Base-by-base conservation (phyloP, 176 grass and related monocot genomes). In the Carex pumila region DNA sequence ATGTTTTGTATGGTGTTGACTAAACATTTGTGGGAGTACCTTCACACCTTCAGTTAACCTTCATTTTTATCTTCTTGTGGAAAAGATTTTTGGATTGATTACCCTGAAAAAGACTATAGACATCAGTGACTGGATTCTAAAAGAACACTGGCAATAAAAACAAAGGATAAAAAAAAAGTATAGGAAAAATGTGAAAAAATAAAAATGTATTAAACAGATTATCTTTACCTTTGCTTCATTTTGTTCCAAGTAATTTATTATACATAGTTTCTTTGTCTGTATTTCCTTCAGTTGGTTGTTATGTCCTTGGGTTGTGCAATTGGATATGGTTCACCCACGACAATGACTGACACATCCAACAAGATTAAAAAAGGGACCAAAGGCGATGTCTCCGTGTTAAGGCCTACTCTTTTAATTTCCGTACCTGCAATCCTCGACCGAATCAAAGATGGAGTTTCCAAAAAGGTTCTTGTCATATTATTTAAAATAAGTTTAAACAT, bases 351-450 rank as follows among this genome's bases (percentile, higher is more conserved):
- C 85, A 94, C 91, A 71, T 94, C 94, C 31, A 97, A 92, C 80
- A 97, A 97, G 87, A 92, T 97, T 74, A 94, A 94, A 88, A 97
- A 89, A 83, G 91, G 94, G 25, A 97, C 94, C 58, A 90, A 94
- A 86, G 94, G 94, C 82, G 94, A 97, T 89, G 88, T 92, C 86
- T 94, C 94, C 60, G 87, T 80, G 47, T 83, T 97, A 81, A 86
- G 90, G 54, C 91, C 94, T 39, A 97, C 94, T 69, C 82, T 97
- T 85, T 86, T 97, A 88, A 88, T 90, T 86, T 89, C 86, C 2
- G 92, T 97, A 86, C 94, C 94, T 86, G 94, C 94, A 84, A 94
- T 97, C 86, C 84, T 97, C 30, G 91, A 97, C 79, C 88, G 88
- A 45, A 91, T 97, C 71, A 87, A 86, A 88, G 91, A 97, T 90